Conservation (phyloP, 2,329 filamentous ascomycete species). For the Colletotrichum chrysophilum region DNA sequence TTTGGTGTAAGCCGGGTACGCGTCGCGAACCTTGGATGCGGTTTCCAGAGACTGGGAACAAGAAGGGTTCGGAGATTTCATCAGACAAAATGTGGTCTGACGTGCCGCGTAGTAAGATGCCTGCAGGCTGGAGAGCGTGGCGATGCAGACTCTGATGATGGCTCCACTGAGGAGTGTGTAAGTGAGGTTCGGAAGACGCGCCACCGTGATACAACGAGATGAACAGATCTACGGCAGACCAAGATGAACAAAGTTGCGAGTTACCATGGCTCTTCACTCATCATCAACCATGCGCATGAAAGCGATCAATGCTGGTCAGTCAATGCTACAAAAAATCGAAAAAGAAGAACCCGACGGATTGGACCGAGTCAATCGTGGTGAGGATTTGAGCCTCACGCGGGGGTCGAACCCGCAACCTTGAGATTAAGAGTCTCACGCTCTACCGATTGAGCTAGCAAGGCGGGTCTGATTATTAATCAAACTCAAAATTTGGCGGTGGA, state of each 20-base stretch:
- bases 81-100: not conserved
- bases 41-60: not conserved
- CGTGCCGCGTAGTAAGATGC: not conserved
- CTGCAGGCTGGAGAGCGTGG: fast-evolving
- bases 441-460: constrained; percentile 71
- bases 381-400: constrained; percentile 28
- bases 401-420: constrained; percentile 27
- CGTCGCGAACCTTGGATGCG: not conserved
- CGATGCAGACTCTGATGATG: not conserved
- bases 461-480: not conserved
- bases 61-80: not conserved
- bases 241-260: not conserved
- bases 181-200: not conserved
- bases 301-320: not conserved
- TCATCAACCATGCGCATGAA: not conserved
- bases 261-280: not conserved
- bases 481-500: not conserved
- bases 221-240: not conserved
- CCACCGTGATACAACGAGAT: not conserved
- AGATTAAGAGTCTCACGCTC: constrained; percentile 73
- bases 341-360: not conserved
- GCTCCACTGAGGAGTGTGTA: not conserved
- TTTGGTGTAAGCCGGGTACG: not conserved
- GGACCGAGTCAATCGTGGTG: not conserved
- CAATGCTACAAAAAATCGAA: not conserved